Evolutionary conservation across 768 basidiomycete genomes (phyloP).

Genomic region (Floccularia luteovirens): DNA sequence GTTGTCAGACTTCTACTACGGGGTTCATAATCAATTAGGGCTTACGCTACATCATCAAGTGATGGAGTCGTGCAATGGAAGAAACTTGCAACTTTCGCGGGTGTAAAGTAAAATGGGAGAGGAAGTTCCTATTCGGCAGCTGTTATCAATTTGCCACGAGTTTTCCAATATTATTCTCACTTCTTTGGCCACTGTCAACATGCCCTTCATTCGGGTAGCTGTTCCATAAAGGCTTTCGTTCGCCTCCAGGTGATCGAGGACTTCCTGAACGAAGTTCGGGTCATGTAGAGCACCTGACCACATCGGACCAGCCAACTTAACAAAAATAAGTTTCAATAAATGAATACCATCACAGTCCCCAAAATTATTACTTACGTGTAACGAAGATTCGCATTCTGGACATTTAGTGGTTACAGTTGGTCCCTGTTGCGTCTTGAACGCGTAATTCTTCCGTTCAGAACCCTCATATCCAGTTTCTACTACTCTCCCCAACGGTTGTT

Average conservation of each 20-base stretch:
- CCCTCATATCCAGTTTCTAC: conserved; percentile 50
- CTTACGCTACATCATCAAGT: conserved; percentile 69
- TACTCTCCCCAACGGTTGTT: conserved; percentile 79
- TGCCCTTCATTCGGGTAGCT: conserved; percentile 82
- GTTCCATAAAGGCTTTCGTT: conserved; percentile 70
- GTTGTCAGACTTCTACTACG: conserved; percentile 2
- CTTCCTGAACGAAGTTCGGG: conserved; percentile 59
- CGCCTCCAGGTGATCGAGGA: conserved; percentile 64
- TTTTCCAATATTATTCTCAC: conserved; percentile 28
- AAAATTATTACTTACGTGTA: conserved; percentile 53
- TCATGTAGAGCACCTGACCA: conserved; percentile 91
- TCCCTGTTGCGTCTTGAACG: conserved; percentile 68
- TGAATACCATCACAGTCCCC: no score
- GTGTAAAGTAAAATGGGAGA: conserved; percentile 83
- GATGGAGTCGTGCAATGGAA: conserved; percentile 81
- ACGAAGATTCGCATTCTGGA: conserved; percentile 68
- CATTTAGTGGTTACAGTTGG: conserved; percentile 65
- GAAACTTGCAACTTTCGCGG: conserved; percentile 65
- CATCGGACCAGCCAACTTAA: conserved; percentile 96
- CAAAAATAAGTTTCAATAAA: no score
- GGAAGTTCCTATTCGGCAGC: conserved; percentile 54
- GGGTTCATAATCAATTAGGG: conserved; percentile 7
- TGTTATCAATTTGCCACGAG: background rate
- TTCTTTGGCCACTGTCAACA: conserved; percentile 87
- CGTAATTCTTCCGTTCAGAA: conserved; percentile 48